These are phyloP conservation scores for Scalesia atractyloides DNA, from an alignment of 129 eudicot species.

Conservation along the genomic window DNA sequence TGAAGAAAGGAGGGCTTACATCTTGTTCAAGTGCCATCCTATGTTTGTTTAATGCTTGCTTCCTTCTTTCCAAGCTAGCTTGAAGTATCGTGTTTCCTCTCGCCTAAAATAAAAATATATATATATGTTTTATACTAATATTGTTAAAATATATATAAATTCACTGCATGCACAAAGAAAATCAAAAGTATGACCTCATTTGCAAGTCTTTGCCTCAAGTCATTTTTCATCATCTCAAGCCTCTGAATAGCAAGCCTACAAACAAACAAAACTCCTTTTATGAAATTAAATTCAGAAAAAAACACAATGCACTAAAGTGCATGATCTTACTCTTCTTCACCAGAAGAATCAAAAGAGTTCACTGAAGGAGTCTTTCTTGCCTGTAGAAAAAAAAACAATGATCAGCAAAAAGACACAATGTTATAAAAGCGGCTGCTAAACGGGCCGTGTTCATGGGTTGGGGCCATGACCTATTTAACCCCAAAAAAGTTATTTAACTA, in stretches of 20 bases:
- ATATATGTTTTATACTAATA: not conserved
- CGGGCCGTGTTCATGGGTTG: no score
- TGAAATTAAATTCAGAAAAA: constrained; percentile 7
- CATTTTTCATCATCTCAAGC: constrained; percentile 85
- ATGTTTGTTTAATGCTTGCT: constrained; percentile 95
- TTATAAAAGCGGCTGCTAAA: not conserved
- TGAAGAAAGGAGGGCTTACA: constrained; percentile 42
- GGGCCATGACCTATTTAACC: no score
- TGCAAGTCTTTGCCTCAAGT: constrained; percentile 82
- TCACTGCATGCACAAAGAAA: constrained; percentile 15
- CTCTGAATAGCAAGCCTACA: constrained; percentile 86
- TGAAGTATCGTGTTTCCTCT: constrained; percentile 94
- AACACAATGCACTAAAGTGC: not conserved
- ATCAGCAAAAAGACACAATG: not conserved
- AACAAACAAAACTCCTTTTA: constrained; percentile 11
- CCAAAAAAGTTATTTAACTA: no score
- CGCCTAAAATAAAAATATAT: constrained; percentile 49
- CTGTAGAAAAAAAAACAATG: constrained; percentile 34
- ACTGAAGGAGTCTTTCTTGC: constrained; percentile 65
- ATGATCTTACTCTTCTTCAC: constrained; percentile 84
- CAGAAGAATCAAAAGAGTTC: constrained; percentile 78
- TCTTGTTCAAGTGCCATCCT: constrained; percentile 98
- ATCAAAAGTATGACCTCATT: constrained; percentile 60
- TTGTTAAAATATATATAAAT: not conserved
- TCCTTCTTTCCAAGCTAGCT: constrained; percentile 97